Evolutionary conservation across 2,329 filamentous ascomycete genomes (phyloP), one percentile per base, ranked within the genome.

Genomic region (Blastomyces percursus): DNA sequence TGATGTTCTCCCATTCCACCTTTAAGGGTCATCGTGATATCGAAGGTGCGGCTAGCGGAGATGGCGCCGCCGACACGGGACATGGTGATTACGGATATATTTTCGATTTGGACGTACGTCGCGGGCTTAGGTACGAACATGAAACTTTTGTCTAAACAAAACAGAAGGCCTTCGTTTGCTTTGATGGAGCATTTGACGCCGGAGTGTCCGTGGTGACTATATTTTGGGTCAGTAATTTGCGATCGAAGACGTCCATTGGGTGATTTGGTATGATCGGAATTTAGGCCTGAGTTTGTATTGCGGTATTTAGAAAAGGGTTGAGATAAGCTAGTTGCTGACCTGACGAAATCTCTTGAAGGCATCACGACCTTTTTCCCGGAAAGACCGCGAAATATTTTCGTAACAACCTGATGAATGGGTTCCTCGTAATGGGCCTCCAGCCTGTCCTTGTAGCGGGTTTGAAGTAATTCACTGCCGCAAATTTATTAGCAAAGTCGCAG

Each of bases 111-210:
- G 64, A 99, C 93, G 78, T 97, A 99, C 1, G 93, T 96, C 19
- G 94, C 92, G 1, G 94, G 94, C 79, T 99, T 99, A 40, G 94
- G 94, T 19, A 99, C 94, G 75, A 99, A 99, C 85, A 99, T 95
- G 76, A 99, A 96, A 8, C 92, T 93, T 78, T 96, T 96, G 77
- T 99, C 94, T 68, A 99, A 80, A 74, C 92, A 96, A 83, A 96
- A 99, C 59, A 99, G 81, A 73, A 96, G 92, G 64, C 95, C 94
- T 78, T 99, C 94, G 75, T 95, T 96, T 61, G 95, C 95, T 79
- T 99, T 99, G 84, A 99, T 96, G n/a, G 92, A 96, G 77, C 94
- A 99, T 79, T 99, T 99, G 77, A 99, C 95, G 63, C 94, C 94
- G 68, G 87, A 90, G 75, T 96, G 92, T 71, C 89, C 86, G 74